A percentile compares a stretch with the other conserved stretches of the same genome.
Conservation (phyloP, 352 stramenopile species). For the Phytopythium sindhum region DNA sequence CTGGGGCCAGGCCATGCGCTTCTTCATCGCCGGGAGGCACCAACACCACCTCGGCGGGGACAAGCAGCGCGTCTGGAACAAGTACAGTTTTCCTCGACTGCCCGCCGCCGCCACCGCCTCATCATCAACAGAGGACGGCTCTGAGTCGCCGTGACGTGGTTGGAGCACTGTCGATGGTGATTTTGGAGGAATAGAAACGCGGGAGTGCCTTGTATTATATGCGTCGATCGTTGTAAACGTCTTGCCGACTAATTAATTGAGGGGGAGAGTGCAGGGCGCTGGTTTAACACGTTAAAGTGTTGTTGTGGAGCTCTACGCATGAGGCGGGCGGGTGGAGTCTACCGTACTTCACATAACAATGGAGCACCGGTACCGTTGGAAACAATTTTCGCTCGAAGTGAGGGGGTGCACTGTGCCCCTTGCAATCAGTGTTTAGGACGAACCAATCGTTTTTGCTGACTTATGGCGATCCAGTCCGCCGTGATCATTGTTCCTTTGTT, state of each 20-base stretch:
- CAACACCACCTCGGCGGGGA: slow-evolving; percentile 8
- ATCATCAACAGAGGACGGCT: not conserved
- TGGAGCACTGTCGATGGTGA: not conserved
- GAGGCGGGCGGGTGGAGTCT: too few species aligned
- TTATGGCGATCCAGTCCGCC: not conserved
- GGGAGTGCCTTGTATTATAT: too few species aligned
- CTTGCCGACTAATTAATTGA: too few species aligned
- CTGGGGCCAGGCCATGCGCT: slow-evolving; percentile 56
- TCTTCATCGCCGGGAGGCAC: slow-evolving; percentile 42
- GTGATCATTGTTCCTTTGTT: not conserved
- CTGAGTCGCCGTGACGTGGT: not conserved
- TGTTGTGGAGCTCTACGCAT: too few species aligned
- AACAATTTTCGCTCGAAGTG: not conserved
- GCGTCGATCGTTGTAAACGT: too few species aligned
- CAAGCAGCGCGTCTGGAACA: slow-evolving; percentile 34
- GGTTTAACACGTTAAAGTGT: not conserved
- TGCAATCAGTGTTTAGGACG: too few species aligned
- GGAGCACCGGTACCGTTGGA: too few species aligned
- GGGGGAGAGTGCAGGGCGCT: too few species aligned
- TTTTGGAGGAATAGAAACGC: not conserved
- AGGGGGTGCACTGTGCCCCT: not conserved
- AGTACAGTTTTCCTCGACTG: slow-evolving; percentile 29
- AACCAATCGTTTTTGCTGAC: not conserved
- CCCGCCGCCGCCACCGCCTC: not conserved
- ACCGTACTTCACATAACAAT: too few species aligned